Evolutionary conservation across 352 stramenopile genomes (phyloP).

Genomic region (Elongisporangium anandrum): DNA sequence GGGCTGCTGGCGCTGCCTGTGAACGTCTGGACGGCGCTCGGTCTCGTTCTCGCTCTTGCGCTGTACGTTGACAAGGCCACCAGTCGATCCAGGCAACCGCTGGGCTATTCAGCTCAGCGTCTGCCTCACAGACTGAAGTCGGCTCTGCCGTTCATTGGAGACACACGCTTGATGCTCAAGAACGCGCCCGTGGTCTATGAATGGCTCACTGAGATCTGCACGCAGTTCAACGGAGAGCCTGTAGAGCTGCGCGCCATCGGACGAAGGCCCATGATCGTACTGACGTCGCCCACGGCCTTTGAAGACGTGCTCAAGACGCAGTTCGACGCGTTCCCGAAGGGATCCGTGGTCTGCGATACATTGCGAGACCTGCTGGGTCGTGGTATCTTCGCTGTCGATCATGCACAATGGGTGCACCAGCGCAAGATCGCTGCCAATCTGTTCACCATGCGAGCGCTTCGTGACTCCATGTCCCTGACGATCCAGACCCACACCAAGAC

Average conservation of each 20-base stretch:
- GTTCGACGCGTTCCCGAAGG: conserved; percentile 73
- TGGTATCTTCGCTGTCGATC: conserved; percentile 68
- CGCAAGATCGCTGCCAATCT: conserved; percentile 82
- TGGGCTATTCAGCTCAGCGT: too few relatives aligned
- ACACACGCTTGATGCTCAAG: too few relatives aligned
- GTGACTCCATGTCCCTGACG: conserved; percentile 26
- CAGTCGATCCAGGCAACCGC: too few relatives aligned
- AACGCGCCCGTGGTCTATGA: conserved; percentile 21
- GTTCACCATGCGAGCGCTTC: conserved; percentile 46
- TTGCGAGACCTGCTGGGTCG: conserved; percentile 47
- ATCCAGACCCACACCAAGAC: conserved; percentile 20
- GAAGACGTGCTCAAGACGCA: conserved; percentile 50
- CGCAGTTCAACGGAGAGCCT: conserved; percentile 15
- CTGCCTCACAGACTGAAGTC: too few relatives aligned
- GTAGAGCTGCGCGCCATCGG: conserved; percentile 32
- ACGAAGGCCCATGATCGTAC: conserved; percentile 22
- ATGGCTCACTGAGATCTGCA: conserved; percentile 45
- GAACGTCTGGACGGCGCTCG: too few relatives aligned
- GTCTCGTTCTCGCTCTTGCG: too few relatives aligned
- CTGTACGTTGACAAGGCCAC: too few relatives aligned
- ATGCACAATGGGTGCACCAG: conserved; percentile 52
- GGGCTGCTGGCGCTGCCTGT: too few relatives aligned
- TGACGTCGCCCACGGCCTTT: conserved; percentile 24
- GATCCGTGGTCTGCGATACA: conserved; percentile 19
- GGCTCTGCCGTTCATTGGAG: too few relatives aligned